A percentile compares a stretch with the other conserved stretches of the same genome.
Conservation (phyloP, 2,329 filamentous ascomycete species). For the Epichloe baconii region DNA sequence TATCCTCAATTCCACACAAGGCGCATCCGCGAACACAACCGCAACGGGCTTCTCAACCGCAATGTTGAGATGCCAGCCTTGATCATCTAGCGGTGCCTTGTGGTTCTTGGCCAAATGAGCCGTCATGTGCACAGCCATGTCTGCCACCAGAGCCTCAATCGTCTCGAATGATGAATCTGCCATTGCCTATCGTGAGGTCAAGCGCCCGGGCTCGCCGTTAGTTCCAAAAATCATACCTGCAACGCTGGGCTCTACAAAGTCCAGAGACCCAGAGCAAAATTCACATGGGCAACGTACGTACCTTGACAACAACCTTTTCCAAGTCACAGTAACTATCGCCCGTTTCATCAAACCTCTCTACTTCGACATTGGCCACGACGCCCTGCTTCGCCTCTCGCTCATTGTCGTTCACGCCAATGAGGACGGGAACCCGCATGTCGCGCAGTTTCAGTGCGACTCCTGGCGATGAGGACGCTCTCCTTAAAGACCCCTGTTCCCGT, state of each 20-base stretch:
- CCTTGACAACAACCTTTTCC: conserved; percentile 49
- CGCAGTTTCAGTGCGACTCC: conserved; percentile 34
- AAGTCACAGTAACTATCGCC: conserved; percentile 40
- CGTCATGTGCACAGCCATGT: conserved; percentile 34
- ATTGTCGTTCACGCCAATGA: conserved; percentile 62
- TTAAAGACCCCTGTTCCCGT: conserved; percentile 30
- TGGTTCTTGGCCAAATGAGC: conserved; percentile 23
- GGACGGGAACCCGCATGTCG: conserved; percentile 47
- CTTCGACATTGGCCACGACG: conserved; percentile 47
- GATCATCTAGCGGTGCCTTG: conserved; percentile 5
- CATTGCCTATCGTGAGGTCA: conserved; percentile 28
- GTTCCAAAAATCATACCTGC: not conserved
- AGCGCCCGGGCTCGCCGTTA: not conserved
- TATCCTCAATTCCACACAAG: conserved; percentile 43
- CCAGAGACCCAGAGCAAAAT: no score
- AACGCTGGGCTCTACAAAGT: no score
- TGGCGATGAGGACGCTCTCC: conserved; percentile 11
- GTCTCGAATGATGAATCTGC: conserved; percentile 47
- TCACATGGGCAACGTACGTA: conserved; percentile 24
- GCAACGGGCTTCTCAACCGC: conserved; percentile 61
- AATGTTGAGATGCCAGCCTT: conserved; percentile 42
- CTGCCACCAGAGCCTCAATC: conserved; percentile 44
- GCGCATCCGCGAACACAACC: conserved; percentile 58
- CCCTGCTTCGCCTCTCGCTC: conserved; percentile 56
- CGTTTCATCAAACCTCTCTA: conserved; percentile 37